Evolutionary conservation across 2,329 filamentous ascomycete species (phyloP), one percentile per base, ranked within the genome.

Genomic region (Aureobasidium melanogenum): DNA sequence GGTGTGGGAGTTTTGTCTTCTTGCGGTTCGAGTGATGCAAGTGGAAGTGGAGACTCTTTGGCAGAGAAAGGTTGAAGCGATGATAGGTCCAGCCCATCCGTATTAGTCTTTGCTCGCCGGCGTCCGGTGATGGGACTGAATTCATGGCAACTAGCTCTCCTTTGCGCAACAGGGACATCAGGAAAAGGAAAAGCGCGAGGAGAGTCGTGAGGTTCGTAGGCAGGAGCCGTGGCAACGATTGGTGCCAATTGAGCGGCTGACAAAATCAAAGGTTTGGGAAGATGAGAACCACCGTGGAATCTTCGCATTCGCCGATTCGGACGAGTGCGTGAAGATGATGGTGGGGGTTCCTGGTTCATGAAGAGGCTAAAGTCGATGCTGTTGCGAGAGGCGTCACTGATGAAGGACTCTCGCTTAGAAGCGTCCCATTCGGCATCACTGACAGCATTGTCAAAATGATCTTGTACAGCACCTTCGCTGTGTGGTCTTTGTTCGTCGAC

Each of bases 211-310:
- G 57, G 51, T 43, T 71, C 69, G 17, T 68, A 60, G 9, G 65
- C 57, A 5, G 71, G 69, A 2, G 70, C 69, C 8, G 69, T 67
- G 15, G 66, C 65, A 6, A 69, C 66, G 15, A 65, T 48, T 1
- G 57, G 61, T 48, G 68, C 65, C 60, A 64, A 64, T n/a, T 69
- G 65, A 1, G 69, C 66, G 2, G 71, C 70, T 6, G 71, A 71
- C 38, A 74, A 58, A 10, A 74, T 71, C 22, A 74, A 64, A 26
- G 72, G 68, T 52, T 71, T 71, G 1, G 70, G 70, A 24, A 68
- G 67, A 30, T 67, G 64, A 46, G 67, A 69, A n/a, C 71, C 71
- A 26, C 67, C 70, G 30, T 70, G 70, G 52, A 74, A 74, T 8
- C 70, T 66, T 26, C 72, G 63, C 72, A 74, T 74, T 39, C 72